phyloP scores from a whole-genome alignment of 352 stramenopile genomes.

The Globisporangium alternatum region DNA sequence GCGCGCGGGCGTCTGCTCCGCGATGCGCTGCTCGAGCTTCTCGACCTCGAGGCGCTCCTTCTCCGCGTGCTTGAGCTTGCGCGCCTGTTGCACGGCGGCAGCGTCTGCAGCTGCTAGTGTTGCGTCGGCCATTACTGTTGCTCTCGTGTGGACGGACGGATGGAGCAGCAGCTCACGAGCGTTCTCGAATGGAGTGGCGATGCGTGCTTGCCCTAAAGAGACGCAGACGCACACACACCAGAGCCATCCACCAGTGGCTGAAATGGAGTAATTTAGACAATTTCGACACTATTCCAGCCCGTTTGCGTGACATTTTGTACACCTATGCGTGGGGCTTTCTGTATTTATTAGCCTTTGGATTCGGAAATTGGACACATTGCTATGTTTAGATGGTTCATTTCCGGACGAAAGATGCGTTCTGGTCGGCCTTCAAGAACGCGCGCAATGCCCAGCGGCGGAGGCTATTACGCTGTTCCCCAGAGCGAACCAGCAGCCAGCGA shows the following conservation, averaged over 20 bases:
- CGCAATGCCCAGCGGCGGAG: background rate
- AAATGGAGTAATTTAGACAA: too few species aligned
- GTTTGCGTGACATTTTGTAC: too few species aligned
- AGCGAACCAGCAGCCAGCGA: background rate
- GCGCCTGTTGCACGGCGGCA: slow-evolving; percentile 21
- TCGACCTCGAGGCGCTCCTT: slow-evolving; percentile 71
- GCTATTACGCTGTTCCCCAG: background rate
- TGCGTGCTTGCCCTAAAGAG: background rate
- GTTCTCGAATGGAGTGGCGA: background rate
- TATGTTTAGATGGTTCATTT: too few species aligned
- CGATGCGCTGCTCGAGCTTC: slow-evolving; percentile 55
- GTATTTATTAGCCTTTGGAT: too few species aligned
- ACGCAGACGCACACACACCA: background rate
- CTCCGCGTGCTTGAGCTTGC: slow-evolving; percentile 73
- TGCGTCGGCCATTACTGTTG: background rate
- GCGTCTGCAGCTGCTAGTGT: background rate
- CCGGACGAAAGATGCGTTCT: too few species aligned
- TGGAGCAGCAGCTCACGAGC: background rate
- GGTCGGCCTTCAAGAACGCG: background rate
- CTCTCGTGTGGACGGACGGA: background rate
- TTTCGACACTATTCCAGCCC: too few species aligned
- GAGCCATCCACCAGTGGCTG: too few species aligned
- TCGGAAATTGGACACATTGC: too few species aligned
- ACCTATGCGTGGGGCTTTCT: too few species aligned
- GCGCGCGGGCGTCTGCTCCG: slow-evolving; percentile 68